Percentiles rank a stretch among this genome's conserved stretches.
Conservation (phyloP, 140 eudicot genomes). For the Anethum foeniculum region DNA sequence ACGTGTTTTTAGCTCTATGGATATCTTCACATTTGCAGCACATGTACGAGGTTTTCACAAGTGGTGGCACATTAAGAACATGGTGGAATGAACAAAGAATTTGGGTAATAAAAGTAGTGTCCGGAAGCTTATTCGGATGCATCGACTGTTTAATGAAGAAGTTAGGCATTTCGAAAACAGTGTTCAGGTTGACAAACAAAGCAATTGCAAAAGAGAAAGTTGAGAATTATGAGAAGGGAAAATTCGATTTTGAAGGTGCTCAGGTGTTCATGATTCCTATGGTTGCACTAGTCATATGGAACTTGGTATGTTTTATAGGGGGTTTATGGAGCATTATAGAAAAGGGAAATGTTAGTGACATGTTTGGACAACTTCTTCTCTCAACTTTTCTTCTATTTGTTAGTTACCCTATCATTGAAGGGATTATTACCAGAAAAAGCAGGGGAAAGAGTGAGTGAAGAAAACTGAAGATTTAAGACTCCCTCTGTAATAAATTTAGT, state of each 20-base stretch:
- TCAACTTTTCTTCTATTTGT: slow-evolving; percentile 35
- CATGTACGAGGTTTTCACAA: slow-evolving; percentile 33
- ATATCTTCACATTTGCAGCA: slow-evolving; percentile 34
- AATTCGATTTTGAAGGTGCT: slow-evolving; percentile 66
- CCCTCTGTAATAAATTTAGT: background rate
- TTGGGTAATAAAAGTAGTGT: slow-evolving; percentile 49
- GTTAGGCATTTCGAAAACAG: slow-evolving; percentile 45
- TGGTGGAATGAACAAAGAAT: slow-evolving; percentile 58
- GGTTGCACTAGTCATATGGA: slow-evolving; percentile 37
- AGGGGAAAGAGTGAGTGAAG: background rate
- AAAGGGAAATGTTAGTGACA: slow-evolving; percentile 35
- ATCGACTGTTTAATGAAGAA: slow-evolving; percentile 44
- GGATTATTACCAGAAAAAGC: background rate
- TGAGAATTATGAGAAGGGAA: slow-evolving; percentile 52
- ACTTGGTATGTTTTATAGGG: slow-evolving; percentile 41
- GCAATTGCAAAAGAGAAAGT: slow-evolving; percentile 55
- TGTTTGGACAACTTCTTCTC: slow-evolving; percentile 63
- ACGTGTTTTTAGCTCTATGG: slow-evolving; percentile 24
- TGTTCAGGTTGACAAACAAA: slow-evolving; percentile 64
- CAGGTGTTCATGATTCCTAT: slow-evolving; percentile 61
- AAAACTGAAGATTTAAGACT: too few relatives aligned
- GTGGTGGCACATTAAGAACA: slow-evolving; percentile 38
- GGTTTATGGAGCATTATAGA: slow-evolving; percentile 36
- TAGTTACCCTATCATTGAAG: slow-evolving; percentile 42
- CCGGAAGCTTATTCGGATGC: slow-evolving; percentile 58